Evolutionary conservation across 2,329 filamentous ascomycete genomes (phyloP), one percentile per base, ranked within the genome.

Genomic region (Periconia sp.): DNA sequence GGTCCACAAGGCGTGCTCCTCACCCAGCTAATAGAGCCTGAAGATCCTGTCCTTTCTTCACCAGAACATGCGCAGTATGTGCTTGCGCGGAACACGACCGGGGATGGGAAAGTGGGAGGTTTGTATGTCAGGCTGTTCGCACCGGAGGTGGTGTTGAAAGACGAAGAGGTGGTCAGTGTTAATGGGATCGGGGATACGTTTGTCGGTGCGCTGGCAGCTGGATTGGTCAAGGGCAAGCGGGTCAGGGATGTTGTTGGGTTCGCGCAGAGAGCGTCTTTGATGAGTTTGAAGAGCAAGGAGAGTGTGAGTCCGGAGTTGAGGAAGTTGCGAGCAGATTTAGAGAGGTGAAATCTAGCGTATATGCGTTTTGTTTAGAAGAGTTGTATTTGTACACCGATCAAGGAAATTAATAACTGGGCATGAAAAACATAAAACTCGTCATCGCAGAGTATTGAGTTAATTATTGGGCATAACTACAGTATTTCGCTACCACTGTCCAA

Each of bases 171-270:
- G 1, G 85, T 93, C 1, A 96, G 91, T 45, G 93, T 97, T 10
- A 97, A 97, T 70, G 94, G 93, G 0, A 92, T 91, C 2, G 94
- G 94, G 0, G 94, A 99, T 74, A 97, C 94, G 0, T 92, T 97
- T 71, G 79, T 95, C 9, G 94, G 93, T 0, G 88, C 92, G 14
- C 63, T 97, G 52, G 78, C 96, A n/a, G 88, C 91, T 1, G 91
- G 90, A 0, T 71, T 97, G 60, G 86, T 86, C 17, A 71, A 55
- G 69, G 83, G 54, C 75, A 85, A 65, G 52, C 66, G 63, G 18
- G 69, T 86, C 14, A 82, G 85, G 56, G 81, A 87, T 45, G 72
- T 94, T 50, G 79, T 99, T n/a, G 80, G 86, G 53, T 74, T 94
- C 35, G 93, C 92, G 30, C 94, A 97, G 76, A 82, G 81, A 65